Conservation (phyloP, 2,329 filamentous ascomycete species). For the Pyrenochaeta sp. region DNA sequence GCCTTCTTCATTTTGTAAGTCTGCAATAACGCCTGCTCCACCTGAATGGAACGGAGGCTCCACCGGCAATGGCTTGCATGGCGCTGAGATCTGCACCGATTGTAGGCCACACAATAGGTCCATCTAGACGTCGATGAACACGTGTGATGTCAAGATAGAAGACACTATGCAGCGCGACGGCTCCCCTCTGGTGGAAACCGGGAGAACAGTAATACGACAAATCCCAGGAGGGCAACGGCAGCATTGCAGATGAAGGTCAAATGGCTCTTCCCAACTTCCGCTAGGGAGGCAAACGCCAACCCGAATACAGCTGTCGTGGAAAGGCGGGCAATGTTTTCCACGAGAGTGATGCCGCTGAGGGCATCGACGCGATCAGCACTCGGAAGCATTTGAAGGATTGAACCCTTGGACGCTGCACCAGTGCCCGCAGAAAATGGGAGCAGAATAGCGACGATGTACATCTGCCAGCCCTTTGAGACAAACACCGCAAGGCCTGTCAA, state of each 20-base stretch:
- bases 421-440: slow-evolving; percentile 74
- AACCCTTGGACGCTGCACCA: slow-evolving; percentile 73
- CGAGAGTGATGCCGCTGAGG: slow-evolving; percentile 71
- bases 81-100: too few species aligned
- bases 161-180: slow-evolving; percentile 4
- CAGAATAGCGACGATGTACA: slow-evolving; percentile 70
- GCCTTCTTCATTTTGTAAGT: too few species aligned
- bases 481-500: slow-evolving; percentile 70
- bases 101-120: too few species aligned
- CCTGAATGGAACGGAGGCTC: too few species aligned
- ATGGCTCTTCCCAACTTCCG: slow-evolving; percentile 65
- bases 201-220: slow-evolving; percentile 55
- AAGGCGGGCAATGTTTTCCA: slow-evolving; percentile 72
- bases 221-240: slow-evolving; percentile 62
- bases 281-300: slow-evolving; percentile 69
- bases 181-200: slow-evolving; percentile 56
- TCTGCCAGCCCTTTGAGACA: slow-evolving; percentile 70
- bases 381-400: slow-evolving; percentile 75
- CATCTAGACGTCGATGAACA: too few species aligned
- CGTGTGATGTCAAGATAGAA: too few species aligned
- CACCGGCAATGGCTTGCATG: too few species aligned
- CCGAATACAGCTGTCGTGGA: slow-evolving; percentile 71
- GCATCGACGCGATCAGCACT: slow-evolving; percentile 69
- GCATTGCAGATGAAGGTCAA: slow-evolving; percentile 74
- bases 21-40: too few species aligned